Evolutionary conservation across 345 rosid genomes (phyloP), one percentile per base, ranked within the genome.

Genomic region (Turnera subulata): DNA sequence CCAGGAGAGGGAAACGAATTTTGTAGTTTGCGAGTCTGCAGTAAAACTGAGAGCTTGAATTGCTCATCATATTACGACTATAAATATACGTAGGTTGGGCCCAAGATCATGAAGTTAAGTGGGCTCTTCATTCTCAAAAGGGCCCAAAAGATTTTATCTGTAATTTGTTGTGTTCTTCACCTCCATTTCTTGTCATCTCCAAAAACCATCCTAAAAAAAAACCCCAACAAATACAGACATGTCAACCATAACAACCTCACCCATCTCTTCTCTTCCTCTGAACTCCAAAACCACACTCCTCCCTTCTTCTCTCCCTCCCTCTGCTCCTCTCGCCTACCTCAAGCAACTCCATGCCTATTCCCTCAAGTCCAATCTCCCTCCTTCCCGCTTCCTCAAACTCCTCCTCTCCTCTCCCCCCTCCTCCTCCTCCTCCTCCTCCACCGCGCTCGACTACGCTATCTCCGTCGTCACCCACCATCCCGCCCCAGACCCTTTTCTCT

Each of bases 301-400:
- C 7, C 17, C 61, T 21, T 19, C 58, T 57, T 73, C 77, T 55
- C 63, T 77, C 56, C 66, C 79, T 62, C 37, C 67, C 23, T 63
- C 79, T 63, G 26, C 70, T 42, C 50, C 79, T 35, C 65, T 78
- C 57, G 16, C 40, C 47, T 79, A 78, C 37, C 46, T 72, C 58
- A 77, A 76, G 58, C 78, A 80, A 78, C 24, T 71, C 37, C 89
- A 77, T 29, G 77, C 83, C 51, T 83, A 79, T 8, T 66, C 81
- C 60, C 73, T 83, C 19, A 75, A 76, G 29, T 62, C 69, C 29
- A 61, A 60, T 52, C 35, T 62, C 39, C 65, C 38, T 19, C 66
- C 61, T 59, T 64, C 74, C 46, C 53, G 73, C 48, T 69, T 78
- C 70, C 46, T 63, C 40, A 56, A 62, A 6, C 78, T 78, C 52